Evolutionary conservation across 78 protist species (phyloP).

Genomic region (Protostelium mycophagum): DNA sequence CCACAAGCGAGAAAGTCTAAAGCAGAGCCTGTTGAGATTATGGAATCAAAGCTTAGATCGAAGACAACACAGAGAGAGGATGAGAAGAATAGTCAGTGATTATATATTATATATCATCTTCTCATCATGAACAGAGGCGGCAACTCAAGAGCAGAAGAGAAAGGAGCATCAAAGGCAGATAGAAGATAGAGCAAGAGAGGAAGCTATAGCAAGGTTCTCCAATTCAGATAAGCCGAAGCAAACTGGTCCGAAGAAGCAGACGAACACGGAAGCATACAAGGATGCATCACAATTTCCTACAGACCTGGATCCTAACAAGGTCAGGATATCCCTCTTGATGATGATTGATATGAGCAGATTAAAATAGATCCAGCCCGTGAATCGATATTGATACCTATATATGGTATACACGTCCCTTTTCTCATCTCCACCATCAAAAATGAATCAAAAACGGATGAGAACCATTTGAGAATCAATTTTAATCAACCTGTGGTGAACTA

Average conservation of each 20-base stretch:
- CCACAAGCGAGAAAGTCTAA: constrained; percentile 12
- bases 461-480: constrained; percentile 77
- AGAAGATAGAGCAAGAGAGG: not conserved
- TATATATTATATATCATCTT: not conserved
- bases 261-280: not conserved
- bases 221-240: not conserved
- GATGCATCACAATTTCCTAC: not conserved
- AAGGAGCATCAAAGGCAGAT: constrained; percentile 1
- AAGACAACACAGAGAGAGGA: not conserved
- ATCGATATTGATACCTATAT: constrained; percentile 81
- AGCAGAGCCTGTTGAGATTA: constrained; percentile 24
- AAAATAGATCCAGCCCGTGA: constrained; percentile 62
- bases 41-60: not conserved
- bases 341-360: constrained; percentile 11
- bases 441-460: constrained; percentile 58
- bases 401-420: constrained; percentile 85
- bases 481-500: constrained; percentile 22
- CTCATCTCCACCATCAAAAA: constrained; percentile 84
- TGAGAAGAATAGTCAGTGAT: not conserved
- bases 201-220: not conserved
- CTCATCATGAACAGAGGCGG: not conserved
- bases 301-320: not conserved
- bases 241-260: not conserved
- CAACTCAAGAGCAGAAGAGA: not conserved
- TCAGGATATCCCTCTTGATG: not conserved